These are phyloP conservation scores for Boletus patriciae DNA, from an alignment of 768 basidiomycete species.

Conservation along the genomic window DNA sequence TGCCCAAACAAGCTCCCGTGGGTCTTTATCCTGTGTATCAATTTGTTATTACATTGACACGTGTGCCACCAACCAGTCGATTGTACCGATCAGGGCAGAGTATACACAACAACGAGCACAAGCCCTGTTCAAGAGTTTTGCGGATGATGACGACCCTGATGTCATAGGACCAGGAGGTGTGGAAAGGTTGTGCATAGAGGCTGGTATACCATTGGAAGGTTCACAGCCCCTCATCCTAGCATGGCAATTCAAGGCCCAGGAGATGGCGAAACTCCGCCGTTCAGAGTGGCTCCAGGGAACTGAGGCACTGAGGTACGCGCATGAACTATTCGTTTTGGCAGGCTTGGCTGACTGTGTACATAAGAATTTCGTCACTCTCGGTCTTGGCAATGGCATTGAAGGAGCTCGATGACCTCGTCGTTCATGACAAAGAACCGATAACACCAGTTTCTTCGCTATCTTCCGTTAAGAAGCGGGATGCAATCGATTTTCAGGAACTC, in stretches of 20 bases:
- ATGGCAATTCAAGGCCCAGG: slow-evolving; percentile 69
- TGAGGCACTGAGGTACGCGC: slow-evolving; percentile 43
- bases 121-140: slow-evolving; percentile 61
- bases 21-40: slow-evolving; percentile 15
- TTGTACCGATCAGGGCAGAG: slow-evolving; percentile 21
- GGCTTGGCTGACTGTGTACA: neutral
- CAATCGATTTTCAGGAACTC: slow-evolving; percentile 32
- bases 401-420: slow-evolving; percentile 66
- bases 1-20: slow-evolving; percentile 32
- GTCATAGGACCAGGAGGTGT: slow-evolving; percentile 75
- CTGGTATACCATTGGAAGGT: slow-evolving; percentile 72
- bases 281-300: slow-evolving; percentile 71
- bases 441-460: slow-evolving; percentile 21
- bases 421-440: slow-evolving; percentile 45
- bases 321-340: neutral
- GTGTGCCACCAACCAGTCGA: neutral
- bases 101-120: slow-evolving; percentile 54
- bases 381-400: slow-evolving; percentile 49
- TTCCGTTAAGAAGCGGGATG: slow-evolving; percentile 36
- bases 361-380: slow-evolving; percentile 51
- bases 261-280: slow-evolving; percentile 71
- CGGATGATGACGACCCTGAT: slow-evolving; percentile 47
- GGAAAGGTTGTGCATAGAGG: slow-evolving; percentile 66
- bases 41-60: neutral
- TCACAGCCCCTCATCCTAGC: slow-evolving; percentile 68